Base-by-base conservation (phyloP, 371 early-diverging fungal species). In the Quaeritorhiza haematococci region DNA sequence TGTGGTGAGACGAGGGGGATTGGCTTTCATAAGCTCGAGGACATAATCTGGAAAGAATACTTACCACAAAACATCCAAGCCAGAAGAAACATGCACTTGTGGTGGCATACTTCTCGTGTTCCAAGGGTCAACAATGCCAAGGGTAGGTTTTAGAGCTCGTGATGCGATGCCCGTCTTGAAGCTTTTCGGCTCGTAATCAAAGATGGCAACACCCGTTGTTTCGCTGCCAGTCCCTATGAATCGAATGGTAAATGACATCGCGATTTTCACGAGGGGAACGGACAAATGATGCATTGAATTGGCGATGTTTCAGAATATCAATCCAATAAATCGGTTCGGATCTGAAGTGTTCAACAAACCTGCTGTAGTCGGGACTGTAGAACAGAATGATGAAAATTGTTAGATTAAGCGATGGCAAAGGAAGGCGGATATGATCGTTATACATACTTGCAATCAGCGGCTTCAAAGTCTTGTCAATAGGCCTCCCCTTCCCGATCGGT, bases 101-200 rank as follows among this genome's bases (percentile, higher is more conserved):
- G 83, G 68, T 24, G 94, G 88, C 91, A 90, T 90, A 33, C 83
- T 85, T 32, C 86, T 75, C 1, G 90, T 91, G 73, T 93, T 93
- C 47, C 87, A 71, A 29, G 94, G 92, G 63, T 93, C 94, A 5
- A 93, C 86, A 56, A 93, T 85, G 23, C 92, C 94, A 32, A 93
- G 78, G 44, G 83, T 72, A 2, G 94, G 94, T 62, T 90, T 91
- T 45, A 93, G 71, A 21, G 88, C 86, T 52, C 94, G 84, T 55
- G 83, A 84, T 49, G 94, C 90, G 64, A 93, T 92, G 43, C 94
- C 94, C 3, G 94, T 93, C 83, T 93, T 93, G 62, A 87, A 86
- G 34, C 83, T 79, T 57, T 85, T 79, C 6, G 87, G 87, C 55
- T 84, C 86, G 71, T 89, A 88, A 65, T 93, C 94, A 60, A 93